Base-by-base conservation (phyloP, 805 yeast genomes). In the Starmerella stigmatis region DNA sequence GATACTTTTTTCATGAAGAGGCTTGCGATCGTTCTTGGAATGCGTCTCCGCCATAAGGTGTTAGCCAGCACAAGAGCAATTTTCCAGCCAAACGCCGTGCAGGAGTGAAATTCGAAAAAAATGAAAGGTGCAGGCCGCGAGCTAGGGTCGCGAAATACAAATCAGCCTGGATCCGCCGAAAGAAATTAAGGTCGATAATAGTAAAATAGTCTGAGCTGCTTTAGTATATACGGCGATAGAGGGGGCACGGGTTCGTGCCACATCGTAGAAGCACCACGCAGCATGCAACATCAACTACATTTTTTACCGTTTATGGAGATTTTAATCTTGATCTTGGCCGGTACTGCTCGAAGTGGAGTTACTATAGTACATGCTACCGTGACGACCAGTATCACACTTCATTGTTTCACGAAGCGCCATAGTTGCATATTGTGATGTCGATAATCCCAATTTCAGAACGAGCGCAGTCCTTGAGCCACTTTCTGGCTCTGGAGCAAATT, bases 341-440 rank as follows among this genome's bases (percentile, higher is more conserved):
- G 22, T 30, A 36, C 30, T 23, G 20, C 40, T 36, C 30, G 21
- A 25, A 36, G 31, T 10, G 29, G 41, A 13, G 19, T 20, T 21
- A 5, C 13, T 38, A 36, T 46, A 54, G 26, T 46, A 57, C 13
- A 56, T 45, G 13, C 45, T 49, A 5, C 60, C 60, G 26, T 55
- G 50, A 2, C 60, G 47, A 30, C 53, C 43, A 5, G 59, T 57
- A 6, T 57, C 60, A 16, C 41, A 41, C 60, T 78, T 81, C 83
- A 88, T 78, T 41, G 85, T 75, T 62, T 92, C 97, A 60, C 98
- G 75, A 41, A 92, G 65, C 1, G 95, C 94, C 98, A 92, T 94
- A 0, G 99, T 92, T 1, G 99, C 99, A 62, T 92, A 92, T 6
- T 94, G 79, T 28, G 96, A 81, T 3, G 83, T 78, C 4, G 86